Evolutionary conservation across 2,329 filamentous ascomycete genomes (phyloP), one percentile per base, ranked within the genome.

Genomic region (Aspergillus quadrilineatus): DNA sequence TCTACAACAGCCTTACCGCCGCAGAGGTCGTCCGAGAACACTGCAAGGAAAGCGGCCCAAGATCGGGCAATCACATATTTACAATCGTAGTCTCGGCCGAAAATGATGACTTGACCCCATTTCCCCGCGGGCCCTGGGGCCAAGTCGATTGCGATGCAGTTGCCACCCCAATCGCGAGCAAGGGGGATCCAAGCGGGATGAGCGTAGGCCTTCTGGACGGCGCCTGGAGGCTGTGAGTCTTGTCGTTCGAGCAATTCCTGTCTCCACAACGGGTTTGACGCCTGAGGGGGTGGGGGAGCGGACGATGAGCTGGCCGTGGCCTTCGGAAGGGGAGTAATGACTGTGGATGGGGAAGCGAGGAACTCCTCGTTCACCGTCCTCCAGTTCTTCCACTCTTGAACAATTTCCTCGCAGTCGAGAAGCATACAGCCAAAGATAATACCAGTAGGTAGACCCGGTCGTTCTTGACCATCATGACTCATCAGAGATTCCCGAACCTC

Each of bases 311-410:
- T 69, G 47, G 68, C 66, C 1, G 90, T 90, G 0, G 88, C 87
- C 73, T 90, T 93, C 50, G 86, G 81, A 3, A 89, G 87, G 4
- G 86, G 70, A 72, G 87, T 69, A 72, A 81, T 67, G 75, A 77
- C 48, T 74, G 77, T 72, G 15, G 74, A 70, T 36, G 85, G 72
- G 39, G 85, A 81, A 42, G 84, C 81, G 57, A 97, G 82, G 72
- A 89, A 96, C 69, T 97, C 90, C 57, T 93, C 86, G 70, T 96
- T 96, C 60, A 99, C 94, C 61, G 85, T 87, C 66, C 91, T 87
- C 94, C 94, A 99, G 70, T 96, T 95, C 67, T 90, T 89, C 90
- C 93, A 97, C 73, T 99, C 94, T 73, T 97, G 92, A 22, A 96
- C 88, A 65, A 99, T 96, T 71, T 99, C 94, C 74, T 99, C 94